Conservation (phyloP, 768 basidiomycete genomes). For the Cystofilobasidium capitatum region DNA sequence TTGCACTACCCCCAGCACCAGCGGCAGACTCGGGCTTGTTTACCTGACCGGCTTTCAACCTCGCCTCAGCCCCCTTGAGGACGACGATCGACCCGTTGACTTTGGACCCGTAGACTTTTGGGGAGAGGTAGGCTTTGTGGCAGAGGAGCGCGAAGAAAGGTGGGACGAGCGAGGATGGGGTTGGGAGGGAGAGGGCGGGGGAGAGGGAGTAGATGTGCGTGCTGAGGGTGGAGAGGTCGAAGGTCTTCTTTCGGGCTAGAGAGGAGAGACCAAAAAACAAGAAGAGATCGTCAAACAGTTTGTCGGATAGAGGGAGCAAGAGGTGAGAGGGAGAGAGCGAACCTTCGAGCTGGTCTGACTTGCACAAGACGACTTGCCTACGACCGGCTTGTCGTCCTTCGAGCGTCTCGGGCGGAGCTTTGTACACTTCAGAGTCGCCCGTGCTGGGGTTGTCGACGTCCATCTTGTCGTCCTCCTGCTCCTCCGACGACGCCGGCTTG, state of each 20-base stretch:
- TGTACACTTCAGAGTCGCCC: neutral
- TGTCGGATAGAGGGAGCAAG: neutral
- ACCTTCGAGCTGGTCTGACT: neutral
- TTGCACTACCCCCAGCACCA: too few species aligned
- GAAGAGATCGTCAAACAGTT: neutral
- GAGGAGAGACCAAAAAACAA: neutral
- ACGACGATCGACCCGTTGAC: neutral
- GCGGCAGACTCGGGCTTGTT: neutral
- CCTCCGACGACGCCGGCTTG: neutral
- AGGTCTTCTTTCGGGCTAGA: neutral
- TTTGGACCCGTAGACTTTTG: neutral
- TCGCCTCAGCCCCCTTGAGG: slow-evolving; percentile 4
- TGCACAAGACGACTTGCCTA: neutral
- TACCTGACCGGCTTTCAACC: neutral
- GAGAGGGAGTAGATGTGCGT: neutral
- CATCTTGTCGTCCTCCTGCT: neutral
- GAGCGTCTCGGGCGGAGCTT: neutral
- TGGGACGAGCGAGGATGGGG: neutral
- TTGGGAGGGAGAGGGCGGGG: neutral
- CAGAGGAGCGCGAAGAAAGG: neutral
- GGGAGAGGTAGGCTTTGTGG: neutral
- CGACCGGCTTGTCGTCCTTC: neutral
- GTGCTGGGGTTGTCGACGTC: neutral
- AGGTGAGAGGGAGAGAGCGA: neutral
- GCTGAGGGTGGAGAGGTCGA: neutral